These are phyloP conservation scores for Pulicaria dysenterica DNA, from an alignment of 129 eudicot genomes.

Conservation along the genomic window DNA sequence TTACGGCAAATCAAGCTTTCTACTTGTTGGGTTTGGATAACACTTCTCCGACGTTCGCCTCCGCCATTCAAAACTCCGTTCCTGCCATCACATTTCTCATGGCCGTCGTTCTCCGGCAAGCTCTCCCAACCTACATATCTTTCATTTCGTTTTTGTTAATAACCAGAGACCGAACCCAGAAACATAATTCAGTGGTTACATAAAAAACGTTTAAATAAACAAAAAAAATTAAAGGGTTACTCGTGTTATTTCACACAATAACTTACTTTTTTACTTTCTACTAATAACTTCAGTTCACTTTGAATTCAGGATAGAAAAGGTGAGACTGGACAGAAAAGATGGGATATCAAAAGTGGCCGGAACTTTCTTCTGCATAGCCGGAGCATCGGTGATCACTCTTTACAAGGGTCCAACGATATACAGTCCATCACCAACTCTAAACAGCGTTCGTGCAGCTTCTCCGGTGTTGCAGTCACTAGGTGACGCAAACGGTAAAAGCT, in stretches of 20 bases:
- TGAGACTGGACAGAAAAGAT: slow-evolving; percentile 81
- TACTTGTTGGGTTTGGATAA: slow-evolving; percentile 89
- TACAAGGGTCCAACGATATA: slow-evolving; percentile 96
- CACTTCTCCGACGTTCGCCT: slow-evolving; percentile 97
- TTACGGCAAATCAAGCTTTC: slow-evolving; percentile 96
- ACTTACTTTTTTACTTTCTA: too few species aligned
- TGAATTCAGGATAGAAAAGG: slow-evolving; percentile 76
- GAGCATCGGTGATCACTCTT: slow-evolving; percentile 95
- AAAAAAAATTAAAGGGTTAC: too few species aligned
- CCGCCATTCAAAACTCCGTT: slow-evolving; percentile 93
- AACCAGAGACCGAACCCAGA: too few species aligned
- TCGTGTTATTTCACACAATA: too few species aligned
- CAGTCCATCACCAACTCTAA: slow-evolving; percentile 65
- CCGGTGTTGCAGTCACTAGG: slow-evolving; percentile 59
- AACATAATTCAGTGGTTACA: too few species aligned
- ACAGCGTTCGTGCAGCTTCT: slow-evolving; percentile 24
- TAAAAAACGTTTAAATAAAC: too few species aligned
- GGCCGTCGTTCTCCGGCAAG: slow-evolving; percentile 80
- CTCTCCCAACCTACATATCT: neutral
- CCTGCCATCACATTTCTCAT: slow-evolving; percentile 96
- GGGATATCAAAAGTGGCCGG: slow-evolving; percentile 90
- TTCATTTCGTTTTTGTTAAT: too few species aligned
- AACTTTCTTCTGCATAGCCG: slow-evolving; percentile 77
- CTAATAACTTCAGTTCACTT: neutral
- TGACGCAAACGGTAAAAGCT: slow-evolving; percentile 81